These are phyloP conservation scores for Powellomyces hirtus DNA, from an alignment of 192 early-diverging fungal species.

Conservation along the genomic window DNA sequence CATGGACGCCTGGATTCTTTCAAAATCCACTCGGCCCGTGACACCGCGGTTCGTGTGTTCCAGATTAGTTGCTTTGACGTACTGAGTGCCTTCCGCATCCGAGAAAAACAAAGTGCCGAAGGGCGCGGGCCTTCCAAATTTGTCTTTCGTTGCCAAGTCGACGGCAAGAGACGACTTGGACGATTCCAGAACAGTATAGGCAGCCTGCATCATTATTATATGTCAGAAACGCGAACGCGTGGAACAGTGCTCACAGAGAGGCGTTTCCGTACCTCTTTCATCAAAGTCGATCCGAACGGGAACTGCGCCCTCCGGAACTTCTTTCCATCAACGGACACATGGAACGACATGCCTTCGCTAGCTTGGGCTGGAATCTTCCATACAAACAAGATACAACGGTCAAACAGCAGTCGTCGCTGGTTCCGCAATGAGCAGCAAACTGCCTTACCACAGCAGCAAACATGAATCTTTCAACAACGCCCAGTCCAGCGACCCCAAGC, in stretches of 20 bases:
- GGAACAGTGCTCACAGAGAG: constrained; percentile 37
- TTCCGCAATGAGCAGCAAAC: neutral
- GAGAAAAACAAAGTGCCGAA: constrained; percentile 79
- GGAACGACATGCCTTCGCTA: constrained; percentile 52
- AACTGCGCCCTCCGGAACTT: constrained; percentile 63
- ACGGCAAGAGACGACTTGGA: constrained; percentile 70
- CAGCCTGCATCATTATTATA: constrained; percentile 29
- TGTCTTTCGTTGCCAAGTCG: constrained; percentile 40
- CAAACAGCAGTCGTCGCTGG: too few species aligned
- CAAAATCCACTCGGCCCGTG: constrained; percentile 85
- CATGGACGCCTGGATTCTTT: constrained; percentile 72
- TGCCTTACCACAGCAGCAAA: constrained; percentile 49
- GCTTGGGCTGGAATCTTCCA: constrained; percentile 45
- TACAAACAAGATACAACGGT: neutral
- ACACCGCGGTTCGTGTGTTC: constrained; percentile 78
- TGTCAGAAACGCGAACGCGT: constrained; percentile 24
- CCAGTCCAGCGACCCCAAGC: constrained; percentile 74
- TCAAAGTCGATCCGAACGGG: constrained; percentile 23
- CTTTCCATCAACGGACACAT: constrained; percentile 63
- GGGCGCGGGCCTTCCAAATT: constrained; percentile 38
- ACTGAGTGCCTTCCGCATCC: constrained; percentile 87
- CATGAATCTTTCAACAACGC: constrained; percentile 67
- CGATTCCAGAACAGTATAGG: constrained; percentile 87
- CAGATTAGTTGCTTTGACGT: constrained; percentile 61
- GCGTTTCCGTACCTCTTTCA: constrained; percentile 26